Evolutionary conservation across 1,284 basidiomycete genomes (phyloP).

Genomic region (Lentinula novae-zelandiae): DNA sequence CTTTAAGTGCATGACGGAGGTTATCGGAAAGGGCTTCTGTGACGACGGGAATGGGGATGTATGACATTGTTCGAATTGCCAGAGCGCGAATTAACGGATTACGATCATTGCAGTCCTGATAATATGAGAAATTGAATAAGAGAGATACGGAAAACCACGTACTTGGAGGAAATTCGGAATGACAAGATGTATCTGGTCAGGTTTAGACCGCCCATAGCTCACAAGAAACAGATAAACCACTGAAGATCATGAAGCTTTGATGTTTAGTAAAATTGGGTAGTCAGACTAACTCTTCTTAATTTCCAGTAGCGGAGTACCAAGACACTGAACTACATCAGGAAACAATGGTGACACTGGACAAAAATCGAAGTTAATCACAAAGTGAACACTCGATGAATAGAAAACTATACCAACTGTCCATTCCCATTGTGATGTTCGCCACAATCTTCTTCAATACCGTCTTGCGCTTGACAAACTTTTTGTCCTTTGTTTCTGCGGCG

Average conservation of each 20-base stretch:
- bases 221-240: slow-evolving; percentile 93
- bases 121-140: slow-evolving; percentile 9
- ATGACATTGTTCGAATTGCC: slow-evolving; percentile 95
- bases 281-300: slow-evolving; percentile 91
- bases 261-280: slow-evolving; percentile 12
- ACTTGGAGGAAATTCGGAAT: slow-evolving; percentile 90
- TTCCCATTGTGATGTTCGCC: slow-evolving; percentile 94
- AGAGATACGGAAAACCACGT: slow-evolving; percentile 16
- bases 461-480: slow-evolving; percentile 89
- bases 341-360: slow-evolving; percentile 87
- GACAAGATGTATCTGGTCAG: slow-evolving; percentile 85
- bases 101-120: slow-evolving; percentile 85
- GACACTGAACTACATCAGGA: slow-evolving; percentile 84
- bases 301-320: slow-evolving; percentile 87
- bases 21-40: slow-evolving; percentile 81
- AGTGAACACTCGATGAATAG: slow-evolving; percentile 20
- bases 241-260: slow-evolving; percentile 26
- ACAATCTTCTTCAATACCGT: slow-evolving; percentile 94
- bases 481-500: slow-evolving; percentile 88
- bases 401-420: slow-evolving; percentile 71
- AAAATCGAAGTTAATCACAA: slow-evolving; percentile 18
- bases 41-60: slow-evolving; percentile 84
- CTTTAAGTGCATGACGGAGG: slow-evolving; percentile 83
- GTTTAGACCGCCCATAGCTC: slow-evolving; percentile 87
- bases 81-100: slow-evolving; percentile 91